Percentiles rank a stretch among this genome's conserved stretches.
phyloP scores from a whole-genome alignment of 2,329 filamentous ascomycete genomes.

The Annulohypoxylon truncatum region DNA sequence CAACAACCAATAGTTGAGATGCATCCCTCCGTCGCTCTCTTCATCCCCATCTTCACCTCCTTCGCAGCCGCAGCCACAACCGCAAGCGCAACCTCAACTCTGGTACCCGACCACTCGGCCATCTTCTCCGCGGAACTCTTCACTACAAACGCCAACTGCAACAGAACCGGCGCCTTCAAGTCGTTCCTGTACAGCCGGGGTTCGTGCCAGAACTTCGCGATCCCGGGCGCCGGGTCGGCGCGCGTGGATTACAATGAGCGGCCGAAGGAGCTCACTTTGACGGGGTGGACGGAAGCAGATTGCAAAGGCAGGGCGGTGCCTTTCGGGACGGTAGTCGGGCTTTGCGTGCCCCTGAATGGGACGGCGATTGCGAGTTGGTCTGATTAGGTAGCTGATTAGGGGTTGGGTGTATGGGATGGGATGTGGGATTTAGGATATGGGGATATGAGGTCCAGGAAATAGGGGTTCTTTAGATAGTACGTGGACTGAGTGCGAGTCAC shows the following conservation, averaged over 20 bases:
- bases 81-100: background rate
- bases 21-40: background rate
- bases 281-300: slow-evolving; percentile 20
- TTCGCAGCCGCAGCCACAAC: background rate
- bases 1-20: background rate
- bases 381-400: background rate
- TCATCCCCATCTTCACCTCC: background rate
- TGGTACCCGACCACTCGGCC: background rate
- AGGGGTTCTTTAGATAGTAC: background rate
- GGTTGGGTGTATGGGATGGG: background rate
- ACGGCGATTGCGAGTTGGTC: slow-evolving; percentile 23
- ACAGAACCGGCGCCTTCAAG: slow-evolving; percentile 4
- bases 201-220: slow-evolving; percentile 18
- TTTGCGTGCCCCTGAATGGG: slow-evolving; percentile 12
- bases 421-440: background rate
- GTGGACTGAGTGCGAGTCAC: background rate
- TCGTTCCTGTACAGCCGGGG: slow-evolving; percentile 25
- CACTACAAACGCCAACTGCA: slow-evolving; percentile 12
- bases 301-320: slow-evolving; percentile 16
- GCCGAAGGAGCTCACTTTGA: slow-evolving; percentile 12
- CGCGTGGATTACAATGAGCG: slow-evolving; percentile 17
- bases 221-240: slow-evolving; percentile 24
- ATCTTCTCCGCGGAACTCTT: slow-evolving; percentile 21
- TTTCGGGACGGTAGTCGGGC: slow-evolving; percentile 1
- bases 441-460: background rate